Evolutionary conservation across 225 moss, liverwort and hornwort species (phyloP).

Genomic region (Marchantia polymorpha): DNA sequence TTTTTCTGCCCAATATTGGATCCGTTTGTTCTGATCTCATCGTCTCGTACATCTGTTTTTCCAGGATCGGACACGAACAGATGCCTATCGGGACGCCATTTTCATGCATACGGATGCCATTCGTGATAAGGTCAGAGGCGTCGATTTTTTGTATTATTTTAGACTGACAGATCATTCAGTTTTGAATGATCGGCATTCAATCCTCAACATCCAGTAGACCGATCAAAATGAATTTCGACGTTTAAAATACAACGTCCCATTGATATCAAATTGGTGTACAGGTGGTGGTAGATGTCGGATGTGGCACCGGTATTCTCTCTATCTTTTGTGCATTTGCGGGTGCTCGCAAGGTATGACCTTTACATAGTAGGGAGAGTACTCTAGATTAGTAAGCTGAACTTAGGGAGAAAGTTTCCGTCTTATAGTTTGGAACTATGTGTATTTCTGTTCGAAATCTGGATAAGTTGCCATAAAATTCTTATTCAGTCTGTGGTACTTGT

Average conservation of each 20-base stretch:
- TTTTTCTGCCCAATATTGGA: neutral
- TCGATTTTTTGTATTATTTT: neutral
- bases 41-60: neutral
- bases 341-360: slow-evolving; percentile 61
- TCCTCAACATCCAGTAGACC: too few species aligned
- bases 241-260: neutral
- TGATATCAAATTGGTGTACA: slow-evolving; percentile 16
- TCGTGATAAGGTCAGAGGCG: slow-evolving; percentile 58
- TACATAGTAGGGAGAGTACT: neutral
- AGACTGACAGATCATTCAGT: neutral
- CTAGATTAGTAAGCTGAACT: neutral
- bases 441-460: neutral
- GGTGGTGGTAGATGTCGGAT: slow-evolving; percentile 97
- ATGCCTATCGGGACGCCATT: slow-evolving; percentile 89
- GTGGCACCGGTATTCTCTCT: slow-evolving; percentile 91
- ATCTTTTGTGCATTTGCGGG: slow-evolving; percentile 91
- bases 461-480: neutral
- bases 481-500: neutral
- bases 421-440: neutral
- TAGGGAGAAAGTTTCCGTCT: too few species aligned
- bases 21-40: neutral
- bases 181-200: too few species aligned
- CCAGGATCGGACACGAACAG: slow-evolving; percentile 86
- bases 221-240: too few species aligned
- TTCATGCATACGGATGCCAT: slow-evolving; percentile 65